phyloP scores from a whole-genome alignment of 345 rosid species.

The Eucalyptus grandis region DNA sequence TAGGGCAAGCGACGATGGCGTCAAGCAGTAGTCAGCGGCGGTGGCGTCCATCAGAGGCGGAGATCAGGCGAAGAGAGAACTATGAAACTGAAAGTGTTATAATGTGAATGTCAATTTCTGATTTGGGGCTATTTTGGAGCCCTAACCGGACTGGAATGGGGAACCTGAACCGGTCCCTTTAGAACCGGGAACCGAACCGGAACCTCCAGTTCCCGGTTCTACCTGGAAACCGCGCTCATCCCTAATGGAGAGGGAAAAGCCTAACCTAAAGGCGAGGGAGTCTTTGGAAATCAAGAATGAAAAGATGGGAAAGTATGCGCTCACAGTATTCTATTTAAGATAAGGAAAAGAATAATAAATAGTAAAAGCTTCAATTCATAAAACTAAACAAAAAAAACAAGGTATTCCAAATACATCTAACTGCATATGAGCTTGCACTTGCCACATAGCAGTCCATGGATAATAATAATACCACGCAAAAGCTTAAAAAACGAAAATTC shows the following conservation, averaged over 20 bases:
- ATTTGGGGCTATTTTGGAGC: no score
- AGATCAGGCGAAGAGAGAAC: rapidly evolving
- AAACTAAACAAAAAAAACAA: neutral
- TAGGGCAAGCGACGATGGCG: rapidly evolving
- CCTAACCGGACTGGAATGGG: rapidly evolving
- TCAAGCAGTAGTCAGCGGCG: rapidly evolving
- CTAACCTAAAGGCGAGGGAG: neutral
- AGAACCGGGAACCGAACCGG: no score
- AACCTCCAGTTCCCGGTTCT: no score
- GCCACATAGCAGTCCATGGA: neutral
- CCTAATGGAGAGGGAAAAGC: neutral
- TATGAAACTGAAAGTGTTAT: no score
- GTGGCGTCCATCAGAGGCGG: rapidly evolving
- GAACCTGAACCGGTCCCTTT: rapidly evolving
- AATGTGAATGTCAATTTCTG: no score
- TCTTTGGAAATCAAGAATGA: neutral
- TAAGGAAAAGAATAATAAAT: neutral
- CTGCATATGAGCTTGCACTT: neutral
- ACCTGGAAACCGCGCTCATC: no score
- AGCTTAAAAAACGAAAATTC: neutral
- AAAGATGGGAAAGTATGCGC: neutral
- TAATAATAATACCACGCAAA: neutral
- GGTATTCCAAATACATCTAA: neutral
- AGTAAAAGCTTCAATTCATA: neutral
- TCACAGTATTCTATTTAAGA: neutral